Conservation (phyloP, 1,284 basidiomycete species). For the Erythrobasidium hasegawianum region DNA sequence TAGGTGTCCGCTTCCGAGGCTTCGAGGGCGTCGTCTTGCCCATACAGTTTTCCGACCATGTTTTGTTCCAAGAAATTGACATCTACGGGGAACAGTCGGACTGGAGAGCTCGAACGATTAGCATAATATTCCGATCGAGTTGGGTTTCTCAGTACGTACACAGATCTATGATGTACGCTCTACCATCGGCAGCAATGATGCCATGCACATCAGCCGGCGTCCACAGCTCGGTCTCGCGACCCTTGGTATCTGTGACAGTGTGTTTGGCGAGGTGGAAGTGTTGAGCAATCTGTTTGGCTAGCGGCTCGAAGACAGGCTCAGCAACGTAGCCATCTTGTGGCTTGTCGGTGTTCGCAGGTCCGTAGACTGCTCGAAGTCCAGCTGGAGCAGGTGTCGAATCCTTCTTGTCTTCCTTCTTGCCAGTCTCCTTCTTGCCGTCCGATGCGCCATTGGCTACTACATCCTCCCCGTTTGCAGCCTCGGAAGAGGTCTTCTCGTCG, state of each 20-base stretch:
- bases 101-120: no score
- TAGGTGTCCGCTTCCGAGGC: conserved; percentile 47
- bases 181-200: conserved; percentile 56
- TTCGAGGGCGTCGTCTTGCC: conserved; percentile 40
- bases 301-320: conserved; percentile 54
- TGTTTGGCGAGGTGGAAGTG: conserved; percentile 56
- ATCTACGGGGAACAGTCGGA: conserved; percentile 56
- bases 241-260: conserved; percentile 53
- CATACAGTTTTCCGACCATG: conserved; percentile 47
- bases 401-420: no score
- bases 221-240: conserved; percentile 53
- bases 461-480: neutral
- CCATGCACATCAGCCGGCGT: conserved; percentile 59
- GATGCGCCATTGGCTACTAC: conserved; percentile 3
- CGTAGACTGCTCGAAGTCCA: conserved; percentile 59
- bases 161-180: conserved; percentile 57
- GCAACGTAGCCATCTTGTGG: conserved; percentile 49
- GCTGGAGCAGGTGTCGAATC: conserved; percentile 60
- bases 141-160: conserved; percentile 40
- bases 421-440: conserved; percentile 39
- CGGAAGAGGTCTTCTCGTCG: neutral
- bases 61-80: conserved; percentile 58
- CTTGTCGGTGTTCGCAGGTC: conserved; percentile 55
- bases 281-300: conserved; percentile 55
- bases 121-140: no score